Evolutionary conservation across 2,329 filamentous ascomycete species (phyloP), one percentile per base, ranked within the genome.

Genomic region (Berkeleyomyces rouxiae): DNA sequence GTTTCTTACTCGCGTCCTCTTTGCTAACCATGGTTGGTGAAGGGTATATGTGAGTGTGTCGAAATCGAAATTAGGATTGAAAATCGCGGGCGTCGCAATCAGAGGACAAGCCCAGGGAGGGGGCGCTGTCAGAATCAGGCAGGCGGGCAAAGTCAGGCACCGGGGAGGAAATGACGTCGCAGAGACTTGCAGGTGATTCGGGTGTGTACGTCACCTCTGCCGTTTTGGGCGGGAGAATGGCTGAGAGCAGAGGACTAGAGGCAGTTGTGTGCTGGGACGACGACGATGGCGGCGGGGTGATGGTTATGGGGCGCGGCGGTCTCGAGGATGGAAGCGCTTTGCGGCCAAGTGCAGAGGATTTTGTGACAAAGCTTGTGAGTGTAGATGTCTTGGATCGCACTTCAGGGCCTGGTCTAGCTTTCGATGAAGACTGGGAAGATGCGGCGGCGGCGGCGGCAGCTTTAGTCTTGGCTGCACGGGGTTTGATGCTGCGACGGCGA

Each of bases 141-240:
- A 44, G 10, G 36, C 16, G 44, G 16, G 44, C n/a, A 44, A 31
- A 7, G 7, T 42, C 11, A 16, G 23, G 33, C 13, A 16, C 43
- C 31, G 59, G 51, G 33, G 49, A 47, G n/a, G 36, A 58, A 64
- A 64, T 49, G 11, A 46, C n/a, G 47, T 58, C 62, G 33, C 46
- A 46, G 44, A 64, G 60, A 53, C 62, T 64, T 9, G 58, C 46
- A n/a, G 62, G 62, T n/a, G 62, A 64, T 13, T 64, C 58, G 9
- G 62, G 62, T 16, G 44, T 33, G 44, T 64, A 64, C 13, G 40
- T 46, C 23, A 37, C 9, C n/a, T 61, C 39, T 23, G 36, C 6
- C 4, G 11, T 23, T 7, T 49, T 11, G 6, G 16, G n/a, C 31
- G 43, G 13, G 7, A 13, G 31, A 46, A 59, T 46, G 33, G 63